phyloP scores from a whole-genome alignment of 2,329 filamentous ascomycete genomes.

The Diaporthe sp. region DNA sequence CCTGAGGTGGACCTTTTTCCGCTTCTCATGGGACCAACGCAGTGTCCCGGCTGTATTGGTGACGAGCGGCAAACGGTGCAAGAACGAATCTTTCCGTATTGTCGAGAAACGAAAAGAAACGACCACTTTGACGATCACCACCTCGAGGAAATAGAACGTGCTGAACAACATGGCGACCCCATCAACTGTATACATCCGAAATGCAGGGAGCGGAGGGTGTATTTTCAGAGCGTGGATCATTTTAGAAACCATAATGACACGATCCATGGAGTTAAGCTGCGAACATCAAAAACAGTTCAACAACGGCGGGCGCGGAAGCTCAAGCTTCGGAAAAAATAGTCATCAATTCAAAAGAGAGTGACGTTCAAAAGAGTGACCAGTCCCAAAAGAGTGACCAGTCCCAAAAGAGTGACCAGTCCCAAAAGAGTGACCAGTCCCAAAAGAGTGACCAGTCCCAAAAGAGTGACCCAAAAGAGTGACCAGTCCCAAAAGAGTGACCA shows the following conservation, averaged over 20 bases:
- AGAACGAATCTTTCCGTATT: conserved; percentile 28
- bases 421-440: no score
- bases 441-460: no score
- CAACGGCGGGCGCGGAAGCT: neutral
- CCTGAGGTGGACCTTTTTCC: neutral
- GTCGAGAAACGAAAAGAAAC: conserved; percentile 2
- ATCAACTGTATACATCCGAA: conserved; percentile 12
- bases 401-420: no score
- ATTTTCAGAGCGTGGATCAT: conserved; percentile 1
- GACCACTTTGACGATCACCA: conserved; percentile 21
- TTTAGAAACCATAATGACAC: conserved; percentile 23
- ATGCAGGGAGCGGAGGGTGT: neutral
- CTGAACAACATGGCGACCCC: neutral
- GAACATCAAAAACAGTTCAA: neutral
- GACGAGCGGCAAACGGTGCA: conserved; percentile 24
- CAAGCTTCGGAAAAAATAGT: neutral
- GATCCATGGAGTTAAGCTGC: conserved; percentile 19
- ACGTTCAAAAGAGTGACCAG: no score
- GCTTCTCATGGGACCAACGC: conserved; percentile 21
- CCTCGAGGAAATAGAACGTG: neutral
- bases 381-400: no score
- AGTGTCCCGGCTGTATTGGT: conserved; percentile 33
- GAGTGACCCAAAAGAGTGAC: no score
- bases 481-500: no score
- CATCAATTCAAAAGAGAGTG: neutral